Conservation (phyloP, 768 basidiomycete species). For the Pleurotus salmoneostramineus region DNA sequence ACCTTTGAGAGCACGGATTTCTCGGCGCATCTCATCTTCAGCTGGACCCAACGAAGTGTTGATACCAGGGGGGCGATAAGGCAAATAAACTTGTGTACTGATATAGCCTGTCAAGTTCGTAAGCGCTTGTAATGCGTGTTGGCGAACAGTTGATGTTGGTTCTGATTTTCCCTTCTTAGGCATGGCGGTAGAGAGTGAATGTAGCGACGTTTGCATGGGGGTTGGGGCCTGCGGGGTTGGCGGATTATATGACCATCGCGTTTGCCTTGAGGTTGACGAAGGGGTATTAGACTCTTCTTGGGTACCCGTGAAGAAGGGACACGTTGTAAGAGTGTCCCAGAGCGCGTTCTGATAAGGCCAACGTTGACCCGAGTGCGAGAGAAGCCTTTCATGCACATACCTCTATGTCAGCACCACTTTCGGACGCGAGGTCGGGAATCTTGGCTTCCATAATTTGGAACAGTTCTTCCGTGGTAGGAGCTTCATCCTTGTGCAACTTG, state of each 20-base stretch:
- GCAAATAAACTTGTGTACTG: slow-evolving; percentile 61
- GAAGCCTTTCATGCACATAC: no score
- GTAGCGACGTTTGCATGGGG: slow-evolving; percentile 32
- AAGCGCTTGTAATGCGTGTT: slow-evolving; percentile 62
- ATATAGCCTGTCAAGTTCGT: slow-evolving; percentile 79
- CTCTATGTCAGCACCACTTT: slow-evolving; percentile 50
- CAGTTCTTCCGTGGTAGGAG: slow-evolving; percentile 54
- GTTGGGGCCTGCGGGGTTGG: slow-evolving; percentile 30
- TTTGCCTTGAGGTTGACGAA: slow-evolving; percentile 7
- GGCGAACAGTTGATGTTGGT: slow-evolving; percentile 31
- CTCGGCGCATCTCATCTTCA: slow-evolving; percentile 69
- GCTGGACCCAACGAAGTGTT: slow-evolving; percentile 30
- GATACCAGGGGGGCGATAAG: slow-evolving; percentile 29
- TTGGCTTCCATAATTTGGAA: slow-evolving; percentile 55
- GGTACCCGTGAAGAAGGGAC: slow-evolving; percentile 38
- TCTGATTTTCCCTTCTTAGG: slow-evolving; percentile 12
- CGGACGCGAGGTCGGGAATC: slow-evolving; percentile 53
- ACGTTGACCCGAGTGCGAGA: no score
- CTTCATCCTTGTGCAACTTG: slow-evolving; percentile 28
- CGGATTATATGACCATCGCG: slow-evolving; percentile 37
- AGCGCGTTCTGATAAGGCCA: slow-evolving; percentile 36
- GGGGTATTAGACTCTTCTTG: slow-evolving; percentile 17
- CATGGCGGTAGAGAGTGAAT: slow-evolving; percentile 29
- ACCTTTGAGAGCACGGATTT: slow-evolving; percentile 76
- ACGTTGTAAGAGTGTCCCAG: slow-evolving; percentile 58